These are phyloP conservation scores for Phytomonas sp. DNA, from an alignment of 208 protist species.

Conservation along the genomic window DNA sequence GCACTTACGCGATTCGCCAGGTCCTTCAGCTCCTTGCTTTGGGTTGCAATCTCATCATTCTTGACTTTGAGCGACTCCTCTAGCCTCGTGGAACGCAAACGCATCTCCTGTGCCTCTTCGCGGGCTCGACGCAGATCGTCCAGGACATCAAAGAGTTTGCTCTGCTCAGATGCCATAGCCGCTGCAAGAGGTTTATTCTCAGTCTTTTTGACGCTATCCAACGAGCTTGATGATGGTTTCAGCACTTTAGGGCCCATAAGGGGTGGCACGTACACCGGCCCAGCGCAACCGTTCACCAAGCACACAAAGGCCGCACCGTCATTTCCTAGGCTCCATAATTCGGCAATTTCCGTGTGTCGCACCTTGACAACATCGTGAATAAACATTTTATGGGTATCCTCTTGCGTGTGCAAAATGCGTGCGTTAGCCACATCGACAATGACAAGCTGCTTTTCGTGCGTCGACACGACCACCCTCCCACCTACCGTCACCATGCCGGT, in stretches of 20 bases:
- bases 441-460: conserved; percentile 33
- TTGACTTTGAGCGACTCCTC: conserved; percentile 32
- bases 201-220: neutral
- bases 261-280: conserved; percentile 22
- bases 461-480: conserved; percentile 53
- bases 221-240: conserved; percentile 16
- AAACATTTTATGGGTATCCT: conserved; percentile 31
- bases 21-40: conserved; percentile 25
- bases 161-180: conserved; percentile 14
- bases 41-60: conserved; percentile 30
- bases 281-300: conserved; percentile 26
- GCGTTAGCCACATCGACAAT: conserved; percentile 33
- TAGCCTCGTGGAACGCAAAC: conserved; percentile 25
- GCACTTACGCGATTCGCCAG: conserved; percentile 37
- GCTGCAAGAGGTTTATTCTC: neutral
- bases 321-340: conserved; percentile 61
- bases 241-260: conserved; percentile 18
- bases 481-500: conserved; percentile 47
- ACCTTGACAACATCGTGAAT: conserved; percentile 39
- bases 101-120: conserved; percentile 72
- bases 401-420: conserved; percentile 13
- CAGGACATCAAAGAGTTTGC: conserved; percentile 11
- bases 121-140: conserved; percentile 33
- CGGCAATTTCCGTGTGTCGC: conserved; percentile 32
- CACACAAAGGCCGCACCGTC: conserved; percentile 33